Conservation (phyloP, 306 rosid species). For the Malus asiatica region DNA sequence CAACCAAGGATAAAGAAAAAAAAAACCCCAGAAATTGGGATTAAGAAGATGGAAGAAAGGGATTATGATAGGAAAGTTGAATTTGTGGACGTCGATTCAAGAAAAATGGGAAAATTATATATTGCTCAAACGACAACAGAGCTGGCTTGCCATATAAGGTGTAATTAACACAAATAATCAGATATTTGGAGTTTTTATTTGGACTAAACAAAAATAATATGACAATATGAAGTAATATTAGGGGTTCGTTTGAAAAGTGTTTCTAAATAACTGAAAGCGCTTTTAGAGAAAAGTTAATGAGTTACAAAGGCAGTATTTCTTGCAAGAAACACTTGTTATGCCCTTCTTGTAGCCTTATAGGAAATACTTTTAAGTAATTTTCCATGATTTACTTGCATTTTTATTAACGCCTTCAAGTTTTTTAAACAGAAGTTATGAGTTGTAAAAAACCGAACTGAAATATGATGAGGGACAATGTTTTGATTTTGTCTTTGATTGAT, state of each 20-base stretch:
- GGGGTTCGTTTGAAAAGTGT: neutral
- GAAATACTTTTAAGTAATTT: too few species aligned
- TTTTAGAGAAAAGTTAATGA: too few species aligned
- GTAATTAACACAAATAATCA: neutral
- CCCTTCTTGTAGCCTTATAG: too few species aligned
- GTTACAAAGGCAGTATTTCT: too few species aligned
- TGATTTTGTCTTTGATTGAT: neutral
- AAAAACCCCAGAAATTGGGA: neutral
- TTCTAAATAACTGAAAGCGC: too few species aligned
- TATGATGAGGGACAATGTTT: neutral
- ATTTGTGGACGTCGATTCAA: neutral
- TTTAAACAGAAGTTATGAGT: too few species aligned
- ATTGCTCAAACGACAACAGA: neutral
- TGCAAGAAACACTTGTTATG: too few species aligned
- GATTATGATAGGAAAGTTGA: neutral
- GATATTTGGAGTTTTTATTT: neutral
- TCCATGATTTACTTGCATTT: too few species aligned
- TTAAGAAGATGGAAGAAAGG: neutral
- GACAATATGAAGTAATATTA: neutral
- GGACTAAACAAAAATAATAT: neutral
- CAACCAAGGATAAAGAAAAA: neutral
- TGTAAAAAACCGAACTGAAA: neutral
- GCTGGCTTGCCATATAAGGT: neutral
- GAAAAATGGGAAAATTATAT: neutral
- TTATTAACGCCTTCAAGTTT: too few species aligned